Evolutionary conservation across 345 rosid genomes (phyloP).

Genomic region (Citrus reticulata): DNA sequence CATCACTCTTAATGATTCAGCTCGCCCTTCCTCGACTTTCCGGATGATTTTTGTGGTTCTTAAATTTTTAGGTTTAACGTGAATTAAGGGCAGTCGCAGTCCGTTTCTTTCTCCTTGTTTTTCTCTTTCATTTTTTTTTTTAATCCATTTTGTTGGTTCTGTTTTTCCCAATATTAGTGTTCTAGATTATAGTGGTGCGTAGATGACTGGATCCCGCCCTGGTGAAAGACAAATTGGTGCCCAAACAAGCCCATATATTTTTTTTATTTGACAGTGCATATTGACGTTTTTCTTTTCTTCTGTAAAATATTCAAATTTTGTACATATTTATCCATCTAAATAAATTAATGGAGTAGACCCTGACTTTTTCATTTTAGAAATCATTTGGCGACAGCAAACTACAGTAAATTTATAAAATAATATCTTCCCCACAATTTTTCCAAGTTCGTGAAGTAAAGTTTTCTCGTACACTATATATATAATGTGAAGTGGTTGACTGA

Average conservation of each 20-base stretch:
- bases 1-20: neutral
- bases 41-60: constrained; percentile 27
- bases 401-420: neutral
- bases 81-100: constrained; percentile 7
- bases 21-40: constrained; percentile 23
- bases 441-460: neutral
- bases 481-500: neutral
- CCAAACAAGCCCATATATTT: no score
- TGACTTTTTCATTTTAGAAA: no score
- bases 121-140: neutral
- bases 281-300: no score
- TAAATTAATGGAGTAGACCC: constrained; percentile 1
- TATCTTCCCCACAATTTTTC: neutral
- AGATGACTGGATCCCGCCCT: no score
- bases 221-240: no score
- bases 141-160: no score
- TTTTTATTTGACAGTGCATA: no score
- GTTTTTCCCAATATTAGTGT: neutral
- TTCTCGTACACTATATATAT: no score
- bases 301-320: no score
- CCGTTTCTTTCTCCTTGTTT: constrained; percentile 15
- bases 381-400: neutral
- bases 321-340: no score
- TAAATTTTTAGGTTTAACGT: constrained; percentile 8
- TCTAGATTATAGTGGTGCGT: no score